phyloP scores from a whole-genome alignment of 345 rosid genomes.

The Corymbia maculata region DNA sequence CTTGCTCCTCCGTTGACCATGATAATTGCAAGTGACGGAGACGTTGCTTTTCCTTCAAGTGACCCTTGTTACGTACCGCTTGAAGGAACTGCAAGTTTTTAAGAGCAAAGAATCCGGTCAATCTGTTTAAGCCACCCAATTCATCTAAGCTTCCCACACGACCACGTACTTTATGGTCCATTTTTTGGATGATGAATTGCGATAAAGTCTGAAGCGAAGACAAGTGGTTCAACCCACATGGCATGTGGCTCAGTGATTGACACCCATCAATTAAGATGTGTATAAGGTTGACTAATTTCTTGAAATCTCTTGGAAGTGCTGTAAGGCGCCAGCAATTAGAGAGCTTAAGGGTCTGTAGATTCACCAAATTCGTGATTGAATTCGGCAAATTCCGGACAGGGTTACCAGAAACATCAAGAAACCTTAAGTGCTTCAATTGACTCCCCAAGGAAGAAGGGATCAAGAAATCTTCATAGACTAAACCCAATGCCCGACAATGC shows the following conservation, averaged over 20 bases:
- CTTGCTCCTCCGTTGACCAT: fast-evolving
- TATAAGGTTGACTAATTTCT: not conserved
- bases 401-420: fast-evolving
- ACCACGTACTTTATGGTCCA: not conserved
- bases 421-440: not conserved
- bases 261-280: not conserved
- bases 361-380: not conserved
- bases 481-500: not conserved
- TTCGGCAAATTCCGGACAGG: fast-evolving
- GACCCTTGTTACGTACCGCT: fast-evolving
- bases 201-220: fast-evolving
- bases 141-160: not conserved
- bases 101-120: fast-evolving
- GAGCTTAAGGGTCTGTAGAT: not conserved
- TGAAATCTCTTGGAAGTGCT: not conserved
- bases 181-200: fast-evolving
- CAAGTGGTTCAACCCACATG: not conserved
- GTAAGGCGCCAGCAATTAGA: fast-evolving
- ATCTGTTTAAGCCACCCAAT: fast-evolving
- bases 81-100: not conserved
- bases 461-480: fast-evolving
- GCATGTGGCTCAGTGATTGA: fast-evolving
- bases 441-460: fast-evolving
- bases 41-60: fast-evolving
- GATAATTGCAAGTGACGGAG: fast-evolving